Percentiles rank a stretch among this genome's conserved stretches.
Evolutionary conservation across 805 yeast species (phyloP).

Genomic region (Ogataea ramenticola): DNA sequence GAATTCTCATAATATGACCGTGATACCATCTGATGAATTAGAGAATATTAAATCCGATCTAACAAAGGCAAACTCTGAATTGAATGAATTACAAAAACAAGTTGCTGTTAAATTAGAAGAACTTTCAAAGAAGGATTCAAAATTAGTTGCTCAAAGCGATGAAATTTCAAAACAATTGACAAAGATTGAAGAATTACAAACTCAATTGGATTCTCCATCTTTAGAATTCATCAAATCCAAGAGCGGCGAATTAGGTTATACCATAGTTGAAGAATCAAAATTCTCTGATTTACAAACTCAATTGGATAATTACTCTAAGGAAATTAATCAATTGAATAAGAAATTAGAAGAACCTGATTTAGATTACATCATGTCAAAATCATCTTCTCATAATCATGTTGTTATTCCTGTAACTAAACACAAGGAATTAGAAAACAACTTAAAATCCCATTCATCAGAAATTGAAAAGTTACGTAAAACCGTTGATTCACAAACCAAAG

Average conservation of each 20-base stretch:
- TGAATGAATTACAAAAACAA: not conserved
- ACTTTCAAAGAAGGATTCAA: not conserved
- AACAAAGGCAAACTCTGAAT: no score
- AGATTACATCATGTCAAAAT: conserved; percentile 5
- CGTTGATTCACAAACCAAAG: conserved; percentile 3
- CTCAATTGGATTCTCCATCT: conserved; percentile 23
- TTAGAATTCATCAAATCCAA: conserved; percentile 20
- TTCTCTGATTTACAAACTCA: not conserved
- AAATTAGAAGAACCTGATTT: conserved; percentile 3
- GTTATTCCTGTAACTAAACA: conserved; percentile 5
- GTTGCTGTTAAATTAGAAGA: not conserved
- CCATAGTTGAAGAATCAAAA: not conserved
- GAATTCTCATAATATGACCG: conserved; percentile 5
- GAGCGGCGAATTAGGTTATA: conserved; percentile 11
- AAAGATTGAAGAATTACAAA: conserved; percentile 7
- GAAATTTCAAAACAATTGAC: conserved; percentile 1
- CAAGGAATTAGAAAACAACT: not conserved
- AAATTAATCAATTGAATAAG: not conserved
- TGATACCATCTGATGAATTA: conserved; percentile 6
- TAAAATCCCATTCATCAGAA: conserved; percentile 3
- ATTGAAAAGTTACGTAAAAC: not conserved
- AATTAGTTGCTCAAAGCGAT: not conserved
- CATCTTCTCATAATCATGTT: conserved; percentile 3
- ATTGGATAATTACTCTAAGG: not conserved
- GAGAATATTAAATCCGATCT: not conserved